These are phyloP conservation scores for Amphichorda felina DNA, from an alignment of 2,329 filamentous ascomycete species.

Conservation along the genomic window DNA sequence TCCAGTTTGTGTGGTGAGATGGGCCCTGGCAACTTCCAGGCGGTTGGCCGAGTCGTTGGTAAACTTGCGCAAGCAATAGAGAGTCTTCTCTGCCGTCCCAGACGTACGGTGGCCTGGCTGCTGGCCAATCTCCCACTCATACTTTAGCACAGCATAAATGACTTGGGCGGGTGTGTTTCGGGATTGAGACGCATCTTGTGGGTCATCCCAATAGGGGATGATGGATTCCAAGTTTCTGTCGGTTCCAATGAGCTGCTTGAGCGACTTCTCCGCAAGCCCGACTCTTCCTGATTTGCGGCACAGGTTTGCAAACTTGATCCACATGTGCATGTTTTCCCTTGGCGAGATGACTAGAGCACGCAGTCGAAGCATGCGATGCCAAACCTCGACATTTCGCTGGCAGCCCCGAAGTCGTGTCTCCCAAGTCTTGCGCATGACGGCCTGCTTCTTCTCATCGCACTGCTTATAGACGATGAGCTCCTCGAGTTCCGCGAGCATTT, in stretches of 20 bases:
- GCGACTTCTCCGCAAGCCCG: constrained; percentile 87
- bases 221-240: constrained; percentile 50
- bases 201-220: constrained; percentile 46
- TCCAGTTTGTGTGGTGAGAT: constrained; percentile 32
- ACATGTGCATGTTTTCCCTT: constrained; percentile 94
- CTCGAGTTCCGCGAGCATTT: constrained; percentile 97
- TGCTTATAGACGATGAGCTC: constrained; percentile 98
- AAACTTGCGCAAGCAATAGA: constrained; percentile 48
- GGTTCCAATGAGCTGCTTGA: constrained; percentile 77
- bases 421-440: constrained; percentile 88
- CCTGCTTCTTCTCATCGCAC: constrained; percentile 77
- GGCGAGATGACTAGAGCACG: constrained; percentile 85
- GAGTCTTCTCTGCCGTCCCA: constrained; percentile 38
- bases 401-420: constrained; percentile 90
- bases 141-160: constrained; percentile 94
- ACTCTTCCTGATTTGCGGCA: constrained; percentile 93
- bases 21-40: constrained; percentile 40
- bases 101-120: constrained; percentile 30
- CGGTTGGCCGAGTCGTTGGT: constrained; percentile 45
- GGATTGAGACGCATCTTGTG: constrained; percentile 3
- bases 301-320: constrained; percentile 98
- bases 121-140: constrained; percentile 82
- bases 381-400: constrained; percentile 94
- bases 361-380: constrained; percentile 96
- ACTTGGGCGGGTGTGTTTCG: constrained; percentile 57